Evolutionary conservation across 2,329 filamentous ascomycete genomes (phyloP), one percentile per base, ranked within the genome.

Genomic region (Metarhizium sp.): DNA sequence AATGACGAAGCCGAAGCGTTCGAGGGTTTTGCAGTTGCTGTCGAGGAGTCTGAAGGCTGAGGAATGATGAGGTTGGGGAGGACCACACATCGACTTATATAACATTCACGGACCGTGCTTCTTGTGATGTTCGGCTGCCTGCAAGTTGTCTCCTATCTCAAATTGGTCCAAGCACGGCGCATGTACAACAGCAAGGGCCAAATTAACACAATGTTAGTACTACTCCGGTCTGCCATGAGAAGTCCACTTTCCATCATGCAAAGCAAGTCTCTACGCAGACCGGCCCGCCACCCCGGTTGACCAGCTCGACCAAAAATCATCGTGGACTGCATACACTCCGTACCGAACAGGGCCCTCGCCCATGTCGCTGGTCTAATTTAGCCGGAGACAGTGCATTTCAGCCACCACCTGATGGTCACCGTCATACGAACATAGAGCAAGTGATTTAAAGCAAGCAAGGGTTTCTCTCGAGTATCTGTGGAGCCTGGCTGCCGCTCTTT

Each of bases 1-100:
- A 57, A 48, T 57, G 49, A 54, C 48, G 48, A 51, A 54, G 52
- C 30, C 18, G 36, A 46, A 38, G 43, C 36, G 52, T 48, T 54
- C 30, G 55, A 54, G 25, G 49, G 42, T 34, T 49, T 13, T 25
- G 40, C 51, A 55, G 53, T 36, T 54, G 43, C 20, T 32, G 16
- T 30, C 34, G 10, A 14, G 10, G 6, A 48, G 45, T 30, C 6
- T 20, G 8, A 11, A 16, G 45, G 34, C 30, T 48, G 20, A 18
- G 29, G 43, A 13, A 25, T n/a, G 11, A 48, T n/a, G 10, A 11
- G 20, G 3, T 4, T 8, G 29, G 46, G 13, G 1, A 40, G 43
- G 32, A 18, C 14, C 40, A 7, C n/a, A 38, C 32, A 20, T 25
- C 14, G 45, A 43, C 52, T 53, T 53, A 49, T 53, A 53, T 49